Evolutionary conservation across 306 rosid genomes (phyloP).

Genomic region (Quillaja saponaria): DNA sequence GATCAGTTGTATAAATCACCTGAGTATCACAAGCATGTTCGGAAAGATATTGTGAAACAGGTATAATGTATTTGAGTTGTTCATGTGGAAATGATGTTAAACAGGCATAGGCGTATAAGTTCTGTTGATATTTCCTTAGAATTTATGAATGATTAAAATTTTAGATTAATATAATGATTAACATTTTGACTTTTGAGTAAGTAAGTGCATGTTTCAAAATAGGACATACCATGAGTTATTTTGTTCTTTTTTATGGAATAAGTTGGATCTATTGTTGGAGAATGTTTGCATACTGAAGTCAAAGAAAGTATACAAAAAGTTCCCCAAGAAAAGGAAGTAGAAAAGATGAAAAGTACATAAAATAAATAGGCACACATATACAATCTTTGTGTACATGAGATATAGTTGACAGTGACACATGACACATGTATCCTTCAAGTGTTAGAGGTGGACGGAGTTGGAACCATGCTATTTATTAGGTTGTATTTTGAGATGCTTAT

Average conservation of each 20-base stretch:
- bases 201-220: constrained; percentile 5
- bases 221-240: not conserved
- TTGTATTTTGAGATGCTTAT: not conserved
- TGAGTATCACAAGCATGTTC: constrained; percentile 78
- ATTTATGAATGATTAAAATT: constrained; percentile 1
- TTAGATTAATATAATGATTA: not conserved
- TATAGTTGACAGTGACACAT: constrained; percentile 12
- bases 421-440: constrained; percentile 7
- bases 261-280: not conserved
- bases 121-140: constrained; percentile 15
- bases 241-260: constrained; percentile 20
- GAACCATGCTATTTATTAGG: no score
- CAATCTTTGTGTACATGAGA: constrained; percentile 5
- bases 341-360: constrained; percentile 5
- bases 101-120: no score
- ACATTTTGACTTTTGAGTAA: not conserved
- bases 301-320: not conserved
- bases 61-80: constrained; percentile 31
- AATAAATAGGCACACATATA: not conserved
- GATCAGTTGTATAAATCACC: constrained; percentile 81
- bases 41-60: constrained; percentile 78
- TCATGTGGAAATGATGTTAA: constrained; percentile 4
- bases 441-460: constrained; percentile 13
- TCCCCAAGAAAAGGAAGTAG: constrained; percentile 17
- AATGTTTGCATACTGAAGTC: constrained; percentile 6